Evolutionary conservation across 1,284 basidiomycete genomes (phyloP), one percentile per base, ranked within the genome.

Genomic region (Fomitopsis schrenkii): DNA sequence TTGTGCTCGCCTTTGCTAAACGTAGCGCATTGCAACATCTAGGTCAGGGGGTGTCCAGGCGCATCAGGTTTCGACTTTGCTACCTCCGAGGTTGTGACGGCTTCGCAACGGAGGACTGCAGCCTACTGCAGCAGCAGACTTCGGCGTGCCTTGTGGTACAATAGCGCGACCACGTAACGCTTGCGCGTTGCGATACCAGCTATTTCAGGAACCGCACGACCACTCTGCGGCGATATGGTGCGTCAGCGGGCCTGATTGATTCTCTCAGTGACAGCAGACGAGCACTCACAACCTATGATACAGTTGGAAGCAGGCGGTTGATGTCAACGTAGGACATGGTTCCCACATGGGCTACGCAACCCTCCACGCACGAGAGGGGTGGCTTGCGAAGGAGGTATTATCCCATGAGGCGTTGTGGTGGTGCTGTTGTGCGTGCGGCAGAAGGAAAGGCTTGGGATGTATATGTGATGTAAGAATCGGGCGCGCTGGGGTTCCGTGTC

Each of bases 361-460:
- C 55, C 17, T 26, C 35, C 42, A 35, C 40, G 40, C 55, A 42
- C 22, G 36, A 17, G n/a, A 22, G 42, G 22, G 22, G 14, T 42
- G 55, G 15, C 54, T 33, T 45, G 26, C n/a, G 48, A 44, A 54
- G 59, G 59, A 52, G 46, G 57, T 6, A 57, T 44, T 61, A 30
- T 56, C 26, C 33, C 40, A 55, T 61, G 59, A 19, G 45, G 59
- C 19, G 45, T 26, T 28, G 22, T 22, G 22, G 36, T 28, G n/a
- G 56, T 36, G 50, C 28, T 30, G 40, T 36, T 41, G 38, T 14
- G 33, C 41, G 41, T 19, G 53, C 12, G 54, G 36, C 35, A 40
- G 36, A 44, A 38, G 55, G 59, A 57, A 57, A n/a, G 55, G 2
- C 46, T 58, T 44, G 46, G 55, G 48, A 61, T 57, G 57, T 58